phyloP scores from a whole-genome alignment of 129 eudicot genomes.

The Logfia minima region DNA sequence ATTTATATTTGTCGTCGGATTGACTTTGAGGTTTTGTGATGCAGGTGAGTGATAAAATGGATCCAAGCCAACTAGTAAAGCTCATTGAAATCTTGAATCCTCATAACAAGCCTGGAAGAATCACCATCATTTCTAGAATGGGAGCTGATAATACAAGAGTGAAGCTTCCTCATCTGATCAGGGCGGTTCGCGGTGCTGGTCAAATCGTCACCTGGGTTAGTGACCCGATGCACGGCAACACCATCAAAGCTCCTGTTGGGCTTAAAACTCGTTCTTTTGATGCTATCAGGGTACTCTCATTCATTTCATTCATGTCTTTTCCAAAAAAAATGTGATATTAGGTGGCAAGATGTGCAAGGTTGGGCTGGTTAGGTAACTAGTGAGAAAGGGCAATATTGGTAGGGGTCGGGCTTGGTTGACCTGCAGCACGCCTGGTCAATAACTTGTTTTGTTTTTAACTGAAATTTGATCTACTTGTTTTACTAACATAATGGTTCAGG shows the following conservation, averaged over 20 bases:
- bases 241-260: slow-evolving; percentile 89
- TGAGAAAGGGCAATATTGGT: background rate
- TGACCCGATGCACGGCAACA: slow-evolving; percentile 95
- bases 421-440: background rate
- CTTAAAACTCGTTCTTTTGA: slow-evolving; percentile 80
- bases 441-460: too few species aligned
- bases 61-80: slow-evolving; percentile 67
- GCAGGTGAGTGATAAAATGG: slow-evolving; percentile 92
- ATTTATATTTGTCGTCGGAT: background rate
- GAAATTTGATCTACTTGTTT: background rate
- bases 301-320: background rate
- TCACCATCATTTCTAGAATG: slow-evolving; percentile 75
- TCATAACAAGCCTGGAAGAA: slow-evolving; percentile 77
- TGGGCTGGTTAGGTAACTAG: background rate
- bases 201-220: slow-evolving; percentile 94
- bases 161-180: slow-evolving; percentile 77
- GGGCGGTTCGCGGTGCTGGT: slow-evolving; percentile 85
- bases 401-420: background rate
- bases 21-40: background rate
- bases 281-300: slow-evolving; percentile 54
- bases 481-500: background rate
- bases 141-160: slow-evolving; percentile 90
- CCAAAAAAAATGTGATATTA: background rate
- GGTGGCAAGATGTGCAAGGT: background rate
- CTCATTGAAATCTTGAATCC: slow-evolving; percentile 87